Conservation (phyloP, 176 grass and related monocot genomes). For the Aegilops speltoides region DNA sequence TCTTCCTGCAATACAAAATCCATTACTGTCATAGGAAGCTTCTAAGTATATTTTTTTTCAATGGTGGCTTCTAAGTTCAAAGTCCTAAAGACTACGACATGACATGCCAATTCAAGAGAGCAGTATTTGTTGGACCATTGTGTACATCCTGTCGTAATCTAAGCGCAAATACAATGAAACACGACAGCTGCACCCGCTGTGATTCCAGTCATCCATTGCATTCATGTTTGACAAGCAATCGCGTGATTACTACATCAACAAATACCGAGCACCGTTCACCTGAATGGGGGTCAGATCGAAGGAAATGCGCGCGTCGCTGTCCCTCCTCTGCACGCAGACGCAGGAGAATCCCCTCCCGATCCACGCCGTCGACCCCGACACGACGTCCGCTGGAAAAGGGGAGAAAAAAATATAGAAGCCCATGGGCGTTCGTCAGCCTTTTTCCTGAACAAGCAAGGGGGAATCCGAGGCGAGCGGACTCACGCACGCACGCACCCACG, state of each 20-base stretch:
- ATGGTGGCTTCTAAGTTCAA: too few relatives aligned
- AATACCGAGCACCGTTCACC: neutral
- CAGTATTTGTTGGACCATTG: neutral
- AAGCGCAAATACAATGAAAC: neutral
- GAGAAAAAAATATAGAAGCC: neutral
- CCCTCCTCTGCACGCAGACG: conserved; percentile 93
- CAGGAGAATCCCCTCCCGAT: conserved; percentile 91
- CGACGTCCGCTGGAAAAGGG: conserved; percentile 51
- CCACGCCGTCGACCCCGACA: conserved; percentile 91
- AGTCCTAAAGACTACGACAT: neutral
- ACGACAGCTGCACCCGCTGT: too few relatives aligned
- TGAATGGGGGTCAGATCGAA: conserved; percentile 55
- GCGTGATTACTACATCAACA: neutral
- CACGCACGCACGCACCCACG: neutral
- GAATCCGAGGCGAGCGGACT: neutral
- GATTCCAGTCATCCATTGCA: neutral
- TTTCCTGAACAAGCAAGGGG: neutral
- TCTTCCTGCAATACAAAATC: conserved; percentile 48
- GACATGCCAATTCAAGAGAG: neutral
- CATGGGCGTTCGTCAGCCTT: neutral
- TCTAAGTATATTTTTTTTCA: neutral
- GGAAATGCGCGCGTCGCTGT: conserved; percentile 68
- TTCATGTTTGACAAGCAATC: neutral
- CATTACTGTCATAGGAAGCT: neutral
- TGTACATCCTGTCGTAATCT: neutral